Evolutionary conservation across 192 early-diverging fungal genomes (phyloP).

Genomic region (Chytriomyces sp.): DNA sequence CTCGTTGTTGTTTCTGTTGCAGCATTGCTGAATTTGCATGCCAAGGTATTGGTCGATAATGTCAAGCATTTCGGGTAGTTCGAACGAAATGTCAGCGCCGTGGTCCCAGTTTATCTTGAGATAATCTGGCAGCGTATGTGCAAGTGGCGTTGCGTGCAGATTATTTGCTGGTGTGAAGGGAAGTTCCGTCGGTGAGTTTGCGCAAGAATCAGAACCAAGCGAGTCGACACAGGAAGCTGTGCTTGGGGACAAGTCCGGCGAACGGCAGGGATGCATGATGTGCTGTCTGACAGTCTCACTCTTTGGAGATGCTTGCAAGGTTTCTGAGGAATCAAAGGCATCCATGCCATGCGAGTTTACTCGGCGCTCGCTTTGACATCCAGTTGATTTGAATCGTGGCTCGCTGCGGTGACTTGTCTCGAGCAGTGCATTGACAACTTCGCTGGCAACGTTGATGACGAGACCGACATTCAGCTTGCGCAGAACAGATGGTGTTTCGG

Average conservation of each 20-base stretch:
- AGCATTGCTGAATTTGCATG: no score
- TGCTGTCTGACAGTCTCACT: neutral
- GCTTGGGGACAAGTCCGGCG: neutral
- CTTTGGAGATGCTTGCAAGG: neutral
- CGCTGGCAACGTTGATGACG: constrained; percentile 79
- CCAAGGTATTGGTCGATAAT: neutral
- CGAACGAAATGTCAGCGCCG: constrained; percentile 46
- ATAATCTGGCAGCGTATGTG: constrained; percentile 2
- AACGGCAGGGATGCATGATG: neutral
- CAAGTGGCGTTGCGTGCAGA: neutral
- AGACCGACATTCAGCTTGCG: constrained; percentile 56
- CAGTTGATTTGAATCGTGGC: neutral
- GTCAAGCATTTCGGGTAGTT: constrained; percentile 41
- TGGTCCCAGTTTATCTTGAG: constrained; percentile 71
- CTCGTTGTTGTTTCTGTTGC: no score
- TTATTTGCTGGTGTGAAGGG: neutral
- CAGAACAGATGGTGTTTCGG: constrained; percentile 51
- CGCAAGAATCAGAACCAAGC: no score
- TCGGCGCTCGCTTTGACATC: neutral
- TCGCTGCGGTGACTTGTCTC: neutral
- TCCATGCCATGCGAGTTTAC: neutral
- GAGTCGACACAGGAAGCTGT: no score
- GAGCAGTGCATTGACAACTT: constrained; percentile 61
- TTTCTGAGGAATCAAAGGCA: neutral
- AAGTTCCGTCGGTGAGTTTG: neutral